phyloP scores from a whole-genome alignment of 352 stramenopile species.

The Aphanomyces invadans region DNA sequence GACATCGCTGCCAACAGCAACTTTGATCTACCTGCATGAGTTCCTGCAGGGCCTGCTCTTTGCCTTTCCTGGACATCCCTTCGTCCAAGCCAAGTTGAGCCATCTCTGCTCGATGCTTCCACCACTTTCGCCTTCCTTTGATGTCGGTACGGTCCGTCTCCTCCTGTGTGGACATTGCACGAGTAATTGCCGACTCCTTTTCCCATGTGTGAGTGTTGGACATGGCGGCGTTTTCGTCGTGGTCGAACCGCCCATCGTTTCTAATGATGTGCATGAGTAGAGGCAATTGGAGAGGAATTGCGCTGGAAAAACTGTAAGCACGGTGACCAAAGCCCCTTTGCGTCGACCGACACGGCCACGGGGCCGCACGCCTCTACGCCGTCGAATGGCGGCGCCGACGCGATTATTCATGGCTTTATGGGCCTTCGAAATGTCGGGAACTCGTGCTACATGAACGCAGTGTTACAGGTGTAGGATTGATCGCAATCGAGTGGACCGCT shows the following conservation, averaged over 20 bases:
- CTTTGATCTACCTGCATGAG: conserved; percentile 10
- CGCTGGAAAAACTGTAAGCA: conserved; percentile 22
- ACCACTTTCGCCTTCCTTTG: background rate
- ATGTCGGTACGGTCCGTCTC: conserved; percentile 1
- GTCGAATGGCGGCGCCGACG: too few species aligned
- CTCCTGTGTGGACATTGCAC: too few species aligned
- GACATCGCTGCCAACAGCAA: background rate
- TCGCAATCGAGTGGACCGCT: conserved; percentile 57
- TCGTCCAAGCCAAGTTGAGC: conserved; percentile 7
- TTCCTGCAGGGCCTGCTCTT: conserved; percentile 18
- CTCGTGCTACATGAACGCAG: conserved; percentile 78
- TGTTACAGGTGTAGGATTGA: conserved; percentile 53
- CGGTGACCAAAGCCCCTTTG: background rate
- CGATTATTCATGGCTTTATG: background rate
- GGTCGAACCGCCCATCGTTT: too few species aligned
- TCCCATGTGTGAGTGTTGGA: too few species aligned
- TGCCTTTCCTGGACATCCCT: conserved; percentile 20
- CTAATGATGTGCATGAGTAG: too few species aligned
- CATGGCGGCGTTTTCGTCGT: too few species aligned
- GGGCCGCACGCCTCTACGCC: too few species aligned
- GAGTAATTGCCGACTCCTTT: too few species aligned
- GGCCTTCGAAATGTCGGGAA: conserved; percentile 81
- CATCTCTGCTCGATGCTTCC: background rate
- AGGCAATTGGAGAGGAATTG: background rate
- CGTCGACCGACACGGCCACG: background rate